Conservation (phyloP, 2,329 filamentous ascomycete species). For the Cercospora berteroae region DNA sequence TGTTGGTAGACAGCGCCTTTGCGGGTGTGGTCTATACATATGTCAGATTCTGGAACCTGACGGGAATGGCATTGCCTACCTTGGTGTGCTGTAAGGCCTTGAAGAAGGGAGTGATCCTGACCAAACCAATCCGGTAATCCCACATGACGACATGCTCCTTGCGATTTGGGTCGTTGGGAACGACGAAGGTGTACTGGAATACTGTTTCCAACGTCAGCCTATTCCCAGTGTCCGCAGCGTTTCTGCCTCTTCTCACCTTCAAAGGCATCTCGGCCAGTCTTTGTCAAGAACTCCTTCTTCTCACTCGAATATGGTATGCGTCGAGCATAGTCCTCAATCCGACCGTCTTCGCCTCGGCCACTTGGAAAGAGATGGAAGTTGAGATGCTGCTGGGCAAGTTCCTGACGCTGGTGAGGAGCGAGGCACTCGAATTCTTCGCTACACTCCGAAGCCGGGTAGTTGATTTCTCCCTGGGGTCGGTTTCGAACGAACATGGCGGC, state of each 20-base stretch:
- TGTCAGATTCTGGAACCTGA: conserved; percentile 17
- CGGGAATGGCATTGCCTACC: conserved; percentile 51
- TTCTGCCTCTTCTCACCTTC: conserved; percentile 61
- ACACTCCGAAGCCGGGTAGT: conserved; percentile 71
- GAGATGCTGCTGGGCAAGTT: conserved; percentile 57
- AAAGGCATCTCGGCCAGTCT: conserved; percentile 83
- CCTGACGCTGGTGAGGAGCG: conserved; percentile 36
- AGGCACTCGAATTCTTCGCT: conserved; percentile 42
- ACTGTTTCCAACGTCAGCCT: conserved; percentile 50
- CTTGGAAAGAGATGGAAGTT: conserved; percentile 66
- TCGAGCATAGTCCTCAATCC: conserved; percentile 49
- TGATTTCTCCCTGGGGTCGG: conserved; percentile 63
- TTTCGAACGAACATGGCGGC: conserved; percentile 61
- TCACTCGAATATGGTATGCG: conserved; percentile 94
- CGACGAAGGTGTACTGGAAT: conserved; percentile 77
- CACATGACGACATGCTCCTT: conserved; percentile 68
- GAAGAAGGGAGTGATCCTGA: conserved; percentile 92
- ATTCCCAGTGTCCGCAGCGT: not conserved
- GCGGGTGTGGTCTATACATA: conserved; percentile 73
- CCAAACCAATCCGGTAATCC: conserved; percentile 94
- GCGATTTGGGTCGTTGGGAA: conserved; percentile 61
- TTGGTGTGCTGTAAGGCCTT: conserved; percentile 86
- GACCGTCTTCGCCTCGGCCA: conserved; percentile 43
- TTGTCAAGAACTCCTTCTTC: conserved; percentile 83
- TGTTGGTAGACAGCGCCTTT: conserved; percentile 68